A percentile compares a stretch with the other conserved stretches of the same genome.
These are phyloP conservation scores for Apocynum venetum DNA, from an alignment of 257 asterid species.

Conservation along the genomic window DNA sequence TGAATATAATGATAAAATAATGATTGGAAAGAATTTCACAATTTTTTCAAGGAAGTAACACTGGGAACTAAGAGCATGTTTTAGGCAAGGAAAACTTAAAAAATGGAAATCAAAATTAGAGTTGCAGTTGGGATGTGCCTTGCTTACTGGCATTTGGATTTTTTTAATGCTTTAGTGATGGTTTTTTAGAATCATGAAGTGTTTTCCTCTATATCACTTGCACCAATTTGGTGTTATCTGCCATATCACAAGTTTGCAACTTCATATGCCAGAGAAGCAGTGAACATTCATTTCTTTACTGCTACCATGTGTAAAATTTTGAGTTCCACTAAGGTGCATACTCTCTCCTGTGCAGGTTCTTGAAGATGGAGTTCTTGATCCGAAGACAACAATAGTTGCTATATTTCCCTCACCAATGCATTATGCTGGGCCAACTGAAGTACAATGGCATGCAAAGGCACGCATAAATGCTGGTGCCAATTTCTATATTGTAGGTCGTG, in stretches of 20 bases:
- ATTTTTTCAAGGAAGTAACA: not conserved
- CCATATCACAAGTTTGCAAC: not conserved
- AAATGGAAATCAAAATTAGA: not conserved
- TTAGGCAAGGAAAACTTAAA: not conserved
- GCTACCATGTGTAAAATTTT: not conserved
- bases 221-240: not conserved
- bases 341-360: constrained; percentile 48
- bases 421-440: constrained; percentile 94
- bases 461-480: constrained; percentile 84
- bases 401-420: constrained; percentile 93
- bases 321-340: not conserved
- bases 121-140: not conserved
- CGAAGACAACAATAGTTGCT: constrained; percentile 71
- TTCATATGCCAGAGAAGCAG: not conserved
- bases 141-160: not conserved
- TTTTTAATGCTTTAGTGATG: not conserved
- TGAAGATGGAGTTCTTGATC: constrained; percentile 84
- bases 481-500: constrained; percentile 89
- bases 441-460: constrained; percentile 95
- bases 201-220: not conserved
- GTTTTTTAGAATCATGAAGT: not conserved
- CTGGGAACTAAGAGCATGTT: not conserved
- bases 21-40: not conserved
- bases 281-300: not conserved
- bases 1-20: not conserved